phyloP scores from a whole-genome alignment of 768 basidiomycete species.

The Termitomyces sp. region DNA sequence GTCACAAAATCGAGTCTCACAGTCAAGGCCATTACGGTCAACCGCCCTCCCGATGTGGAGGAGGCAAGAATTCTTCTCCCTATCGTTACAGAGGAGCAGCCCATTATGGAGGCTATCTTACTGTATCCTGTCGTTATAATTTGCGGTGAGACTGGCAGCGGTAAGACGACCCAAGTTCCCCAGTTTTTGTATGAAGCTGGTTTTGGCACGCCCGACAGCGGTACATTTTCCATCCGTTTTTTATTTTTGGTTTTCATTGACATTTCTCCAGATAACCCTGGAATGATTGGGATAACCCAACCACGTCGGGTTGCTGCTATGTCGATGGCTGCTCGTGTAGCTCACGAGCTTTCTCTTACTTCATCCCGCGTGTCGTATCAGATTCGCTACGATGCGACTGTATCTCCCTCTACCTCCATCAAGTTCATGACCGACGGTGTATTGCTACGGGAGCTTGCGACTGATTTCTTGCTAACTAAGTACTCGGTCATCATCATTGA shows the following conservation, averaged over 20 bases:
- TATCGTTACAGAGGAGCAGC: constrained; percentile 90
- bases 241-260: constrained; percentile 3
- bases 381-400: constrained; percentile 95
- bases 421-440: constrained; percentile 99
- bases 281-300: constrained; percentile 97
- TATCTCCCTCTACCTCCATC: constrained; percentile 85
- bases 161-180: constrained; percentile 97
- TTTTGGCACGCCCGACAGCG: constrained; percentile 79
- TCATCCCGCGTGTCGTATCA: constrained; percentile 88
- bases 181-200: constrained; percentile 98
- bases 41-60: constrained; percentile 66
- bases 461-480: constrained; percentile 89
- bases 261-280: constrained; percentile 74
- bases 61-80: constrained; percentile 79
- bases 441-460: constrained; percentile 85
- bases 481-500: constrained; percentile 97
- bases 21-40: constrained; percentile 49
- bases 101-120: constrained; percentile 88
- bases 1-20: constrained; percentile 17
- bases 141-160: constrained; percentile 92
- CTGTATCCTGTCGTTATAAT: constrained; percentile 86
- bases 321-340: constrained; percentile 92
- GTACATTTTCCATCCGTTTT: constrained; percentile 36
- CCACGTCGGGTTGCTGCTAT: constrained; percentile 96
- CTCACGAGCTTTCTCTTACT: constrained; percentile 85